These are phyloP conservation scores for Setomelanomma holmii DNA, from an alignment of 2,329 filamentous ascomycete genomes.

Conservation along the genomic window DNA sequence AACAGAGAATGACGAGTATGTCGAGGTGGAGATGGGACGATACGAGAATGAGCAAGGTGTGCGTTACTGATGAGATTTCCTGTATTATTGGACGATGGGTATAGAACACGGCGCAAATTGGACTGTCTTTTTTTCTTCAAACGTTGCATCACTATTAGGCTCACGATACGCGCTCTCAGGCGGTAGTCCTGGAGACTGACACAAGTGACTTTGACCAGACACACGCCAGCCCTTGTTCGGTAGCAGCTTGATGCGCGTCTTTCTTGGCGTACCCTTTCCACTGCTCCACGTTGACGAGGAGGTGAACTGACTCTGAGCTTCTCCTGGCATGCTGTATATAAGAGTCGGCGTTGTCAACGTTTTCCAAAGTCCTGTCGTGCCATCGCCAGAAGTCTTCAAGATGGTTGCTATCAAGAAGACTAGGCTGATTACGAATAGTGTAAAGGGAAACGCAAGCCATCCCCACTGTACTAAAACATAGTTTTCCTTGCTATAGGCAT, in stretches of 20 bases:
- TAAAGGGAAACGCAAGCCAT: conserved; percentile 35
- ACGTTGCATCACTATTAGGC: conserved; percentile 14
- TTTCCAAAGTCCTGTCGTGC: conserved; percentile 33
- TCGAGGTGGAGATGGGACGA: background rate
- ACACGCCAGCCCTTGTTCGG: conserved; percentile 26
- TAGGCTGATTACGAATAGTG: conserved; percentile 24
- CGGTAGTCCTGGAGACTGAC: conserved; percentile 9
- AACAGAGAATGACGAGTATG: background rate
- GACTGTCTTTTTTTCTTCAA: background rate
- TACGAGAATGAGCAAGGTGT: background rate
- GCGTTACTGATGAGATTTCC: no score
- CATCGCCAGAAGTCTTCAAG: conserved; percentile 22
- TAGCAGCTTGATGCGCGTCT: conserved; percentile 17
- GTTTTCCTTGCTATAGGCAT: conserved; percentile 15
- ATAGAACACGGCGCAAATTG: background rate
- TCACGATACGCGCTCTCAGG: conserved; percentile 1
- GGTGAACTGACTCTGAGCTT: conserved; percentile 18
- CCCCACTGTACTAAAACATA: conserved; percentile 27
- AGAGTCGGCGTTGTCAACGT: conserved; percentile 40
- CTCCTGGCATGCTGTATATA: conserved; percentile 33
- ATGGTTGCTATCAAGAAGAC: conserved; percentile 36
- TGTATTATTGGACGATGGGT: no score
- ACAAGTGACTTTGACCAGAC: conserved; percentile 15
- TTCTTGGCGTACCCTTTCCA: conserved; percentile 4
- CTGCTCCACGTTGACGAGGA: conserved; percentile 6